phyloP scores from a whole-genome alignment of 306 rosid genomes.

The Sphenostylis stenocarpa region DNA sequence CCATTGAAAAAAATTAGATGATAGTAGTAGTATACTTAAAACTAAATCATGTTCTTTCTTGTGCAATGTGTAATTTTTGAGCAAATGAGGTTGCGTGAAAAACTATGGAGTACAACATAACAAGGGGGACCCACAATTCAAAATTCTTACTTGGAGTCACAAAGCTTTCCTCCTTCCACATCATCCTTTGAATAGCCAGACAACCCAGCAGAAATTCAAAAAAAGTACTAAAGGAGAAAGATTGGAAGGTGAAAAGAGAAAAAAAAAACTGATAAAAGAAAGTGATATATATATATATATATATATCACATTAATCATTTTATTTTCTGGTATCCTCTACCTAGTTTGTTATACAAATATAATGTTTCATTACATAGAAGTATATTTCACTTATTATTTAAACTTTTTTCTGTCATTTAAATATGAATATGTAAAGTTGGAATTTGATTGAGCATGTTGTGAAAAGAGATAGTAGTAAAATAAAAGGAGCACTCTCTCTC shows the following conservation, averaged over 20 bases:
- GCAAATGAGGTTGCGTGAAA: slow-evolving; percentile 10
- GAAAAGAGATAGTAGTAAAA: slow-evolving; percentile 4
- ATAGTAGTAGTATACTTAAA: neutral
- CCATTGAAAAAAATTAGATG: slow-evolving; percentile 12
- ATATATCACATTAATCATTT: neutral
- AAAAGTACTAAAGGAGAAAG: slow-evolving; percentile 53
- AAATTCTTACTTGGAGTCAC: slow-evolving; percentile 34
- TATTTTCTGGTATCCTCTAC: neutral
- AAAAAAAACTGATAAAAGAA: neutral
- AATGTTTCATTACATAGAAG: neutral
- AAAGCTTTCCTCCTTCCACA: slow-evolving; percentile 46
- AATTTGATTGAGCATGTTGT: slow-evolving; percentile 18
- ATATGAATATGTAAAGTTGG: neutral
- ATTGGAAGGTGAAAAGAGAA: slow-evolving; percentile 40
- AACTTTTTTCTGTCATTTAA: neutral
- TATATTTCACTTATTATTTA: neutral
- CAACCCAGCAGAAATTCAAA: slow-evolving; percentile 71
- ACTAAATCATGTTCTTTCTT: neutral
- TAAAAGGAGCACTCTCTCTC: slow-evolving; percentile 28
- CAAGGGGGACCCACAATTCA: slow-evolving; percentile 38
- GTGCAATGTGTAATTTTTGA: neutral
- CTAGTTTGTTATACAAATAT: neutral
- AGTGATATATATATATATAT: neutral
- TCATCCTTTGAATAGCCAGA: slow-evolving; percentile 72
- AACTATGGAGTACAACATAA: slow-evolving; percentile 26